Percentiles rank a stretch among this genome's conserved stretches.
phyloP scores from a whole-genome alignment of 225 moss, liverwort and hornwort species.

The Polytrichum commune region DNA sequence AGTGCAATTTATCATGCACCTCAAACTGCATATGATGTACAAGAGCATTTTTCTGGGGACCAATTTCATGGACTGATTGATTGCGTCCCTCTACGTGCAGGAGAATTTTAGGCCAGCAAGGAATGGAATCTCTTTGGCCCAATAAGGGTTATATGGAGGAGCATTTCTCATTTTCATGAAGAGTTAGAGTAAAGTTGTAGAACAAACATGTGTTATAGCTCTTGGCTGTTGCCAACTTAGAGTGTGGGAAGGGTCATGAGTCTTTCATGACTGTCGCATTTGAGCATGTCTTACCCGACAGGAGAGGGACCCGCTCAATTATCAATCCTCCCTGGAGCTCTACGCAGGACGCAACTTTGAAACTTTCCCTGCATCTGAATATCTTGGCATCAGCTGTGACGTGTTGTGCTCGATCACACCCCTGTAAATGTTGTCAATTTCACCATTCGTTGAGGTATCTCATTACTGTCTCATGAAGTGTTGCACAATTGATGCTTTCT shows the following conservation, averaged over 20 bases:
- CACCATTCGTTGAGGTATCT: slow-evolving; percentile 19
- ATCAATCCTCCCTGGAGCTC: slow-evolving; percentile 19
- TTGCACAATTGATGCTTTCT: not conserved
- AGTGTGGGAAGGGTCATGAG: slow-evolving; percentile 11
- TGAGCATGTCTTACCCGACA: slow-evolving; percentile 23
- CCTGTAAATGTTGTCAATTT: slow-evolving; percentile 65
- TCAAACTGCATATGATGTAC: not conserved
- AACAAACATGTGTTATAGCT: slow-evolving; percentile 43
- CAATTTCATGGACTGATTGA: not conserved
- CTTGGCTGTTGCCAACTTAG: slow-evolving; percentile 37
- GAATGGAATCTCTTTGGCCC: slow-evolving; percentile 70
- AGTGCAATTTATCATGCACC: not conserved
- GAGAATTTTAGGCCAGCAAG: slow-evolving; percentile 41
- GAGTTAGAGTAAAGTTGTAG: slow-evolving; percentile 45
- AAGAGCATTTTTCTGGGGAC: not conserved
- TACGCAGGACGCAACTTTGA: slow-evolving; percentile 11
- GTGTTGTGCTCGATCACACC: slow-evolving; percentile 36
- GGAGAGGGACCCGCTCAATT: slow-evolving; percentile 3
- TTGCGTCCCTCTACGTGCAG: slow-evolving; percentile 22
- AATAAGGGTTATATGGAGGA: slow-evolving; percentile 61
- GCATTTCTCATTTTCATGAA: slow-evolving; percentile 42
- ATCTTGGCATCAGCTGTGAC: slow-evolving; percentile 37
- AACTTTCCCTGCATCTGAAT: slow-evolving; percentile 18
- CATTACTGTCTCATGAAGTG: not conserved
- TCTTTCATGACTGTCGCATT: slow-evolving; percentile 18